phyloP scores from a whole-genome alignment of 257 asterid genomes.

The Asclepias syriaca region DNA sequence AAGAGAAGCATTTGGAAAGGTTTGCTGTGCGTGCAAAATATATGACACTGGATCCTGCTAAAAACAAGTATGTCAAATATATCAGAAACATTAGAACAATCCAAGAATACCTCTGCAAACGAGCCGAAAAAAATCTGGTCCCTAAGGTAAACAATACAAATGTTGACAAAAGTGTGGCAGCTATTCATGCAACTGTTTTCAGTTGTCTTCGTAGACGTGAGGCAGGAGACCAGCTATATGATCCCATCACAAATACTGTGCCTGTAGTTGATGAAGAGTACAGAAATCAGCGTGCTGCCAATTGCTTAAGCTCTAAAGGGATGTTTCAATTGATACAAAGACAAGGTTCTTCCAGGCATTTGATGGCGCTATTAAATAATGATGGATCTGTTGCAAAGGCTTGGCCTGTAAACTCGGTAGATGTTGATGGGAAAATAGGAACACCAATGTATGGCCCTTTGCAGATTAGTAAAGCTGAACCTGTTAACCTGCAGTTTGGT shows the following conservation, averaged over 20 bases:
- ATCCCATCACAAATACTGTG: conserved; percentile 70
- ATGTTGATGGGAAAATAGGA: conserved; percentile 48
- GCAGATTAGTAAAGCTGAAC: conserved; percentile 73
- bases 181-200: conserved; percentile 94
- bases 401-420: conserved; percentile 78
- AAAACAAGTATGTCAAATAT: conserved; percentile 89
- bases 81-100: conserved; percentile 86
- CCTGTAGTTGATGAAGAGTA: conserved; percentile 79
- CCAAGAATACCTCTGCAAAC: conserved; percentile 95
- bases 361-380: conserved; percentile 90
- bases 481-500: conserved; percentile 91
- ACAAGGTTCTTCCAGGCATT: conserved; percentile 79
- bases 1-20: conserved; percentile 93
- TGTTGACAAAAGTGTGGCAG: conserved; percentile 93
- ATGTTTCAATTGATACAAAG: conserved; percentile 97
- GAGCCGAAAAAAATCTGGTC: conserved; percentile 94
- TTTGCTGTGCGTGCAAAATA: conserved; percentile 99
- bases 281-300: conserved; percentile 85
- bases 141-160: conserved; percentile 96
- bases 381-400: conserved; percentile 99
- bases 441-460: conserved; percentile 83
- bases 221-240: conserved; percentile 74
- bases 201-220: conserved; percentile 89
- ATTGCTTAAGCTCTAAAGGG: conserved; percentile 87
- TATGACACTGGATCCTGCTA: conserved; percentile 97